These are phyloP conservation scores for Fusarium nodosum DNA, from an alignment of 2,329 filamentous ascomycete genomes.

Conservation along the genomic window DNA sequence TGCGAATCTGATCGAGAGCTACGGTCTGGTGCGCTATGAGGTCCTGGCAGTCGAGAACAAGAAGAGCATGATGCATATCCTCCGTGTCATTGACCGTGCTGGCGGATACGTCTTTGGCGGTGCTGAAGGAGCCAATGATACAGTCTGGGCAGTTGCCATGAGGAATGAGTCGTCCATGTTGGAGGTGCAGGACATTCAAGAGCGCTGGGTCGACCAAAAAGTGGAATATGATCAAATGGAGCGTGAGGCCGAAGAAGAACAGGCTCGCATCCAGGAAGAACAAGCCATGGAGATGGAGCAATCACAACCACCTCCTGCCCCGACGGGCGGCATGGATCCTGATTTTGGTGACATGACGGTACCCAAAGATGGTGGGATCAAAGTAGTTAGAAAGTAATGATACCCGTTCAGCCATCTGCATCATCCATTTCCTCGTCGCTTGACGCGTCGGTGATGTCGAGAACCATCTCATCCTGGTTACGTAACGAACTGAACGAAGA, in stretches of 20 bases:
- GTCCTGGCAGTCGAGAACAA: slow-evolving; percentile 97
- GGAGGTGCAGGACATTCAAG: slow-evolving; percentile 91
- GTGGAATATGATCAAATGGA: slow-evolving; percentile 89
- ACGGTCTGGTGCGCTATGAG: slow-evolving; percentile 91
- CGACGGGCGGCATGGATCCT: slow-evolving; percentile 55
- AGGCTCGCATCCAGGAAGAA: slow-evolving; percentile 66
- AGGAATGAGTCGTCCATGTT: slow-evolving; percentile 79
- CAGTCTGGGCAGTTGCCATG: slow-evolving; percentile 97
- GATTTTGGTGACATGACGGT: slow-evolving; percentile 67
- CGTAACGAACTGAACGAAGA: slow-evolving; percentile 41
- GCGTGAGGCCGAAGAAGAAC: slow-evolving; percentile 79
- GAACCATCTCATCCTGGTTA: slow-evolving; percentile 54
- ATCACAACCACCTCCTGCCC: slow-evolving; percentile 41
- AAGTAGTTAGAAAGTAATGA: slow-evolving; percentile 76
- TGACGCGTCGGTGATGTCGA: slow-evolving; percentile 61
- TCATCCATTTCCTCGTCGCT: slow-evolving; percentile 61
- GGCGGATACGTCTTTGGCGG: slow-evolving; percentile 93
- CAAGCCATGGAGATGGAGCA: slow-evolving; percentile 57
- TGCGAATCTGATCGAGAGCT: slow-evolving; percentile 87
- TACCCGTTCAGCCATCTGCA: slow-evolving; percentile 59
- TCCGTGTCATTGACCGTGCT: slow-evolving; percentile 90
- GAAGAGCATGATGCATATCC: slow-evolving; percentile 92
- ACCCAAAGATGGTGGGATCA: slow-evolving; percentile 74
- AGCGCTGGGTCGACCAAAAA: slow-evolving; percentile 93
- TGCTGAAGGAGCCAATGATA: slow-evolving; percentile 93